Base-by-base conservation (phyloP, 768 basidiomycete genomes). In the Leccinum olivaceopallidum region DNA sequence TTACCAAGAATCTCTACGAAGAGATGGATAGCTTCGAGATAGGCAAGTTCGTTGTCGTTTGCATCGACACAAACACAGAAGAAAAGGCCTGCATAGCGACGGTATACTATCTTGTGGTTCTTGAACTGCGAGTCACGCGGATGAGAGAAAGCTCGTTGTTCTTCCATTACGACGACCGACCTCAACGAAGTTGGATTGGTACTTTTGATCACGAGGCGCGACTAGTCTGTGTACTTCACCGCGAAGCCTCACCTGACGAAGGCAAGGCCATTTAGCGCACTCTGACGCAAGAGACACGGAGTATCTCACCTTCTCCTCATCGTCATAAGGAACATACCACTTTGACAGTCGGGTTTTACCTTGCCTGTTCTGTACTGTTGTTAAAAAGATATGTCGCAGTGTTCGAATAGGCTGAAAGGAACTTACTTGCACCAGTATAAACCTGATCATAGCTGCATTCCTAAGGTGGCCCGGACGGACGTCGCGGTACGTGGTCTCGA, bases 161-260 rank as follows among this genome's bases (percentile, higher is more conserved):
- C 47, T 32, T 14, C 51, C 39, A 39, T 20, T 47, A 42, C 36
- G 36, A 30, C n/a, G 24, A 70, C 86, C 52, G 57, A 96, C 96
- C 85, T 99, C 97, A 36, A 98, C 97, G 67, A 98, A 98, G 73
- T 99, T 99, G 24, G 94, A 96, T 75, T 98, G 97, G 66, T 98
- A 97, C 77, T 98, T 98, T 79, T 98, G 95, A 75, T 99, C 97
- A 63, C 97, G 79, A 18, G 97, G 95, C 0, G 97, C 97, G 12
- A 99, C 93, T 63, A 98, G 76, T 37, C 97, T 82, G 73, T 99
- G 97, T 1, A 99, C 96, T 74, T 99, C 97, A 4, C 97, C 96
- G 20, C 96, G 85, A 60, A 98, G 81, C 56, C 95, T 86, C 60
- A 96, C 92, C 94, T 96, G 67, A 3, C 58, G 6, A 13, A 52